Evolutionary conservation across 768 basidiomycete species (phyloP).

Genomic region (Rhizopogon roseolus): DNA sequence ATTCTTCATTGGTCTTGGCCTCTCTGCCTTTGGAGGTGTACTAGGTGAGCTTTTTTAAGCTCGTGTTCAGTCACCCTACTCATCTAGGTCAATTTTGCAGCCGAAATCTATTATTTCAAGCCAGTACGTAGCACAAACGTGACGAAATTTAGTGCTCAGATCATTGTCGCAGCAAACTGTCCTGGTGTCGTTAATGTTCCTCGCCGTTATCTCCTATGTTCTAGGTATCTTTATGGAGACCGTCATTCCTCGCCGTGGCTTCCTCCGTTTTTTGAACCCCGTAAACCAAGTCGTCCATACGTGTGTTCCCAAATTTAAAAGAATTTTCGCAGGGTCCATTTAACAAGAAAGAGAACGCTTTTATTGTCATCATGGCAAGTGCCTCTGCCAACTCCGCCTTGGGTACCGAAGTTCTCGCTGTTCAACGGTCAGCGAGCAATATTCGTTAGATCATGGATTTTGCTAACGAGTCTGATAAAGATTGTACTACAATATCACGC

Average conservation of each 20-base stretch:
- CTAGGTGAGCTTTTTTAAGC: slow-evolving; percentile 27
- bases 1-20: slow-evolving; percentile 41
- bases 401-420: slow-evolving; percentile 44
- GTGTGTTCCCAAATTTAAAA: not conserved
- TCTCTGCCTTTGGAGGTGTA: slow-evolving; percentile 44
- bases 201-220: slow-evolving; percentile 43
- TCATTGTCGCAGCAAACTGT: slow-evolving; percentile 37
- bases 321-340: slow-evolving; percentile 35
- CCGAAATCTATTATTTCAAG: slow-evolving; percentile 53
- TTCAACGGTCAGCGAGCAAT: slow-evolving; percentile 26
- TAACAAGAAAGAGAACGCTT: slow-evolving; percentile 50
- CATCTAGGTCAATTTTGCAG: slow-evolving; percentile 14
- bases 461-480: not conserved
- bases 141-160: not conserved
- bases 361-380: slow-evolving; percentile 46
- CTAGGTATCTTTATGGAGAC: slow-evolving; percentile 38
- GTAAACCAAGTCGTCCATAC: slow-evolving; percentile 18
- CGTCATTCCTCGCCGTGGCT: slow-evolving; percentile 34
- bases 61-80: slow-evolving; percentile 5
- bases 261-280: slow-evolving; percentile 44
- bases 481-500: slow-evolving; percentile 42
- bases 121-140: slow-evolving; percentile 26
- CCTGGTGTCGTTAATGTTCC: slow-evolving; percentile 43
- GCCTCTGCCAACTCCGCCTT: slow-evolving; percentile 45
- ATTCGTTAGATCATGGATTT: not conserved